Conservation (phyloP, 257 asterid species). For the Lycium ferocissimum region DNA sequence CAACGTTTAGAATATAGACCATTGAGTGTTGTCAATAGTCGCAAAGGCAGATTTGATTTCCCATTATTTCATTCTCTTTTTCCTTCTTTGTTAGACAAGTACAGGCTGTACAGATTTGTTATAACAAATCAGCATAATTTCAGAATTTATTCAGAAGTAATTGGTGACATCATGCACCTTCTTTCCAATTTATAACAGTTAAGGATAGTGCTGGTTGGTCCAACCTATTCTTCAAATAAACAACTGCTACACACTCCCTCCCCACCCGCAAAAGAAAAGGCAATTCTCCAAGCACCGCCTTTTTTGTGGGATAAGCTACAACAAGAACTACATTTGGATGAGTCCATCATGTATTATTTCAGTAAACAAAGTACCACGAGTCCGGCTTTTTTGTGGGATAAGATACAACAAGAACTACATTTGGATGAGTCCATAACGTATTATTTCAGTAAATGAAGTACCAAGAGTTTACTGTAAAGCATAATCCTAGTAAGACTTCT, state of each 20-base stretch:
- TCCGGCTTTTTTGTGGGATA: not conserved
- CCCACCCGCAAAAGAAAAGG: not conserved
- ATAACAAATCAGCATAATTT: not conserved
- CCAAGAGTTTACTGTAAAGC: not conserved
- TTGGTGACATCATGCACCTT: not conserved
- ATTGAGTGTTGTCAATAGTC: not conserved
- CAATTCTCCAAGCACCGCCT: not conserved
- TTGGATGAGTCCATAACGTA: not conserved
- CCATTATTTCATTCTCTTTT: not conserved
- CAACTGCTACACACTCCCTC: not conserved
- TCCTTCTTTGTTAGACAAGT: not conserved
- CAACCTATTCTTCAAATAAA: not conserved
- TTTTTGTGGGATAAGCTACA: not conserved
- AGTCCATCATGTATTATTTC: not conserved
- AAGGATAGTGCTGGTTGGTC: not conserved
- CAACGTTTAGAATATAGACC: not conserved
- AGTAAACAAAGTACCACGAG: not conserved
- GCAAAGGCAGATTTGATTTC: constrained; percentile 8
- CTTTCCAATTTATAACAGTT: constrained; percentile 1
- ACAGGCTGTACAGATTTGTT: not conserved
- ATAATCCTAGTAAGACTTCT: not conserved
- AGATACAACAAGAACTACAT: not conserved
- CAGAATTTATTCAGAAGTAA: not conserved
- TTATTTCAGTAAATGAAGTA: not conserved
- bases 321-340: not conserved